Base-by-base conservation (phyloP, 2,329 filamentous ascomycete genomes). In the Fusarium floridanum region DNA sequence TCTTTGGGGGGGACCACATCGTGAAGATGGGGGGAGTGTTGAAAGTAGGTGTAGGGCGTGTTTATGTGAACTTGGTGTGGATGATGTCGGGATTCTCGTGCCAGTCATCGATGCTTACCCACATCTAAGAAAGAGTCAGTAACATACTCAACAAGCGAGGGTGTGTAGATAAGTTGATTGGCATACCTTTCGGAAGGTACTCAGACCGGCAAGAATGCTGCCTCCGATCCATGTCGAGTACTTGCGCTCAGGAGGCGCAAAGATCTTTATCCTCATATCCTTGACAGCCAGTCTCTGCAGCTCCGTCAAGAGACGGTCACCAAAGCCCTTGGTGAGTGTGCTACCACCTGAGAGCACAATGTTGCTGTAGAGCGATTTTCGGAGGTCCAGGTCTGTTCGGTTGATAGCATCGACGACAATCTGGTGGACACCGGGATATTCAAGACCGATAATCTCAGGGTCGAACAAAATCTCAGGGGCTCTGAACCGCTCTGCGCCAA, bases 191-290 rank as follows among this genome's bases (percentile, higher is more conserved):
- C 96, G 93, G 86, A 99, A 99, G 64, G 97, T 99, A 87, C 96
- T 98, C 84, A 99, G 85, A 8, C 97, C 96, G 37, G 97, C 97
- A 76, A 99, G 87, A 85, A 99, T 99, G 83, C 97, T 98, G 66
- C 97, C 97, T 74, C 97, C 97, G 78, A 98, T 98, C 97, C 97
- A 99, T 36, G 97, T 99, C 72, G 95, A 98, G 87, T 98, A 99
- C 85, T 98, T 98, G 76, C 97, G 90, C 88, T 99, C 97, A 7
- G 97, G 96, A 65, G 97, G 97, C 64, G 97, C 97, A 86, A 97
- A 98, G 81, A 99, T 99, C 88, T 98, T 98, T 87, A 99, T 98
- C 80, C 95, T 92, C 96, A 98, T 99, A 83, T 99, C 97, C 88
- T 98, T 98, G 78, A 98, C 95, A 12, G 97, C 97, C 79, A 98